Conservation (phyloP, 805 yeast species). For the Schizosaccharomyces cryophilus region DNA sequence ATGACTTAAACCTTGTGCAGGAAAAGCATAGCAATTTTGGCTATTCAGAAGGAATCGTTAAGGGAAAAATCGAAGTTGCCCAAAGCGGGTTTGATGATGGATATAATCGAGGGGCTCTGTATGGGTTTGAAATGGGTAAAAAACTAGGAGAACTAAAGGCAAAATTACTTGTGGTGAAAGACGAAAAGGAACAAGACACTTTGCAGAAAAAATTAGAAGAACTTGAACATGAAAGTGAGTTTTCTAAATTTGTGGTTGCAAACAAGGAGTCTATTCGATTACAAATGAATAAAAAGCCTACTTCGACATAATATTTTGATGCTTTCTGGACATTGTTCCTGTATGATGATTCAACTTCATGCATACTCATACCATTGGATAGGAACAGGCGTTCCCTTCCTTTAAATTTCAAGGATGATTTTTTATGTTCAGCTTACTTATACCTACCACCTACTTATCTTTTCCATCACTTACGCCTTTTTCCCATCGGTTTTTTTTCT, state of each 20-base stretch:
- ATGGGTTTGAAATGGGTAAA: not conserved
- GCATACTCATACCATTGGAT: too few species aligned
- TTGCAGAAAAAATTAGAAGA: not conserved
- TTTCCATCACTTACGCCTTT: too few species aligned
- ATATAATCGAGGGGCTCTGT: not conserved
- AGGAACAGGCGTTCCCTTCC: too few species aligned
- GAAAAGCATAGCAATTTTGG: not conserved
- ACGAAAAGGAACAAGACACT: not conserved
- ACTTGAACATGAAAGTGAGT: not conserved
- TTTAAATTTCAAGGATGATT: too few species aligned
- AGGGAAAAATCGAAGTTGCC: not conserved
- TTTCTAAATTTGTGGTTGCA: not conserved
- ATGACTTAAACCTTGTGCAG: not conserved
- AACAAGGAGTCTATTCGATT: too few species aligned
- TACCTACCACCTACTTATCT: too few species aligned
- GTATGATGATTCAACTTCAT: too few species aligned
- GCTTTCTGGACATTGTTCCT: too few species aligned
- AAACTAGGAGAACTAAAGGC: not conserved
- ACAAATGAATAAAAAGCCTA: too few species aligned
- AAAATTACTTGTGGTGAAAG: not conserved
- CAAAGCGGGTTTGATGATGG: not conserved
- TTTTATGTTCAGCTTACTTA: too few species aligned
- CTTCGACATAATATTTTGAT: too few species aligned
- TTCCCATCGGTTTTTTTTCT: too few species aligned
- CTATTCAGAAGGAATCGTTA: not conserved